These are phyloP conservation scores for Aspergillus bridgeri DNA, from an alignment of 495 filamentous ascomycete species.

Conservation along the genomic window DNA sequence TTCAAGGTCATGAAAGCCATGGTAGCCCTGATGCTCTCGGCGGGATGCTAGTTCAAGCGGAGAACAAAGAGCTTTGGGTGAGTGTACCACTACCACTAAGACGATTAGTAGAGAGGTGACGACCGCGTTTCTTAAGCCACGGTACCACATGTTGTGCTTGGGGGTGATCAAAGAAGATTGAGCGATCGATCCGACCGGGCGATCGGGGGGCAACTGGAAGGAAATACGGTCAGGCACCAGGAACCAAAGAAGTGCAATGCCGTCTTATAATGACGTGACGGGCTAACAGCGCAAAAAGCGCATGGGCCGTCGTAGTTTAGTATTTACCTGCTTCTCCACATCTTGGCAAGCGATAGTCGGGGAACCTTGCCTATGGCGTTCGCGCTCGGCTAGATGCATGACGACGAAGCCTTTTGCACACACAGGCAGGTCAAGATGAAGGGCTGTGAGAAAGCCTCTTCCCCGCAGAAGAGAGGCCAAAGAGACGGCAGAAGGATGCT, in stretches of 20 bases:
- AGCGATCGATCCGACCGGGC: neutral
- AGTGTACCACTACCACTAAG: slow-evolving; percentile 18
- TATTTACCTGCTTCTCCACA: slow-evolving; percentile 38
- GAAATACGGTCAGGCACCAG: slow-evolving; percentile 6
- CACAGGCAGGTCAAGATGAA: neutral
- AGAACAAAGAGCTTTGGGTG: slow-evolving; percentile 23
- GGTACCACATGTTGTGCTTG: slow-evolving; percentile 4
- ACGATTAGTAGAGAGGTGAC: slow-evolving; percentile 21
- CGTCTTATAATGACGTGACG: slow-evolving; percentile 4
- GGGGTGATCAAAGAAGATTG: neutral
- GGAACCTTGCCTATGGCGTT: slow-evolving; percentile 4
- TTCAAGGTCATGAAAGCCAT: slow-evolving; percentile 10
- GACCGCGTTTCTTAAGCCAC: slow-evolving; percentile 16
- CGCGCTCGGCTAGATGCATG: neutral
- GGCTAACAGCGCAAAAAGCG: neutral
- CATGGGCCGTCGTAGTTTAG: neutral
- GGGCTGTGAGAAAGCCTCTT: neutral
- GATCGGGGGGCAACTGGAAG: neutral
- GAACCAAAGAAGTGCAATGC: neutral
- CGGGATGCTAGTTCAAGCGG: slow-evolving; percentile 19
- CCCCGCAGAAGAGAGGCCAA: neutral
- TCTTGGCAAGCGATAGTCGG: slow-evolving; percentile 16
- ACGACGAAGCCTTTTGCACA: neutral
- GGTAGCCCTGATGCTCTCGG: neutral
- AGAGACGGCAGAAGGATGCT: neutral